Evolutionary conservation across 2,329 filamentous ascomycete species (phyloP).

Genomic region (Verticillium zaregamsianum): DNA sequence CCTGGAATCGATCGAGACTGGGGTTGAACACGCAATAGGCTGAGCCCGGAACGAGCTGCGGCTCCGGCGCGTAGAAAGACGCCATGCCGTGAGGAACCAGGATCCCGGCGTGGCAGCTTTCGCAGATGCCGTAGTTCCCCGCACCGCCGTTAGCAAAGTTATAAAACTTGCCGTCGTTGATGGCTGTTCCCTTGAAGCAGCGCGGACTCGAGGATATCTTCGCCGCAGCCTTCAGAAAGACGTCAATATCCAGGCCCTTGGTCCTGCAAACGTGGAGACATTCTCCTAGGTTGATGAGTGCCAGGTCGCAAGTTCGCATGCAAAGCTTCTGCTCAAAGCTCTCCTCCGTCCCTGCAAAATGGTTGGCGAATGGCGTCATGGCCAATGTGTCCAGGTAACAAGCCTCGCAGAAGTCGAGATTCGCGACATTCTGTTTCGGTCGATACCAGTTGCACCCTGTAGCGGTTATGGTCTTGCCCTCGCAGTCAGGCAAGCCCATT

Average conservation of each 20-base stretch:
- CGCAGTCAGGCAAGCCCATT: conserved; percentile 20
- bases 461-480: conserved; percentile 18
- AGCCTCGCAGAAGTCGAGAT: conserved; percentile 25
- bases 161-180: conserved; percentile 28
- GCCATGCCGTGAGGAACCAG: conserved; percentile 19
- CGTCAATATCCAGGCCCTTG: not conserved
- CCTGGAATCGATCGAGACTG: conserved; percentile 16
- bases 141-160: conserved; percentile 18
- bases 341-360: conserved; percentile 19
- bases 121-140: conserved; percentile 22
- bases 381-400: conserved; percentile 30
- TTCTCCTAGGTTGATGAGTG: not conserved
- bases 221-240: not conserved
- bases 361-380: conserved; percentile 19
- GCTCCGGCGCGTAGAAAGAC: conserved; percentile 21
- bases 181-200: conserved; percentile 13
- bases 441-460: conserved; percentile 22
- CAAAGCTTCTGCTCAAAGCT: not conserved
- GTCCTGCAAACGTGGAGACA: not conserved
- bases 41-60: conserved; percentile 8
- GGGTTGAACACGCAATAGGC: conserved; percentile 26
- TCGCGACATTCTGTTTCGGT: conserved; percentile 15
- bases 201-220: conserved; percentile 3
- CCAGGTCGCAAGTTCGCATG: not conserved
- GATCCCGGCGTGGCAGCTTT: conserved; percentile 27